A percentile compares a stretch with the other conserved stretches of the same genome.
phyloP scores from a whole-genome alignment of 495 filamentous ascomycete genomes.

The Venustampulla echinocandica region DNA sequence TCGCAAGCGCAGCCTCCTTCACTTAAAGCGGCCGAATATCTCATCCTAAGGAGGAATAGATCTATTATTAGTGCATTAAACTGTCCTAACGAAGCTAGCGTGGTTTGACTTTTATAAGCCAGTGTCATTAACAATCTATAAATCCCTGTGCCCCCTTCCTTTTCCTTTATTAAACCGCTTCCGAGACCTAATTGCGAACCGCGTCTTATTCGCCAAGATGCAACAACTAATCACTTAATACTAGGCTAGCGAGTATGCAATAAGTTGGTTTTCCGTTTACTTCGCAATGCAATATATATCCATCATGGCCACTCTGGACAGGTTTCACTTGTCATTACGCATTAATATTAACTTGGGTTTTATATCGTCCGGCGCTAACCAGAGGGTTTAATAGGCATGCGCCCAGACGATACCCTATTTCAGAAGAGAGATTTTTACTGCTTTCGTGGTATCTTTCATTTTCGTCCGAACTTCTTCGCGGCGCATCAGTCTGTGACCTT shows the following conservation, averaged over 20 bases:
- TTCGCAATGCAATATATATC: background rate
- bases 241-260: background rate
- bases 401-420: no score
- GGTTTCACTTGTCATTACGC: background rate
- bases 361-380: no score
- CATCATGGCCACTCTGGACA: no score
- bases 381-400: no score
- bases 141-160: conserved; percentile 1
- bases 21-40: background rate
- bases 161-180: background rate
- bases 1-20: no score
- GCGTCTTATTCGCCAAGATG: conserved; percentile 1
- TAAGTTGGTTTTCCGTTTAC: background rate
- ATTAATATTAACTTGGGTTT: background rate
- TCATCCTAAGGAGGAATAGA: background rate
- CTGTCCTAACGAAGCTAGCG: background rate
- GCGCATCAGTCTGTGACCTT: no score
- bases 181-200: background rate
- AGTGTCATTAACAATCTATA: conserved; percentile 3
- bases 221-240: background rate
- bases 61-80: conserved; percentile 5
- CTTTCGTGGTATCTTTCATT: no score
- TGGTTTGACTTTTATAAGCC: conserved; percentile 4
- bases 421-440: no score
- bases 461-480: no score